A percentile compares a stretch with the other conserved stretches of the same genome.
These are phyloP conservation scores for Phytophthora nicotianae DNA, from an alignment of 352 stramenopile genomes.

Conservation along the genomic window DNA sequence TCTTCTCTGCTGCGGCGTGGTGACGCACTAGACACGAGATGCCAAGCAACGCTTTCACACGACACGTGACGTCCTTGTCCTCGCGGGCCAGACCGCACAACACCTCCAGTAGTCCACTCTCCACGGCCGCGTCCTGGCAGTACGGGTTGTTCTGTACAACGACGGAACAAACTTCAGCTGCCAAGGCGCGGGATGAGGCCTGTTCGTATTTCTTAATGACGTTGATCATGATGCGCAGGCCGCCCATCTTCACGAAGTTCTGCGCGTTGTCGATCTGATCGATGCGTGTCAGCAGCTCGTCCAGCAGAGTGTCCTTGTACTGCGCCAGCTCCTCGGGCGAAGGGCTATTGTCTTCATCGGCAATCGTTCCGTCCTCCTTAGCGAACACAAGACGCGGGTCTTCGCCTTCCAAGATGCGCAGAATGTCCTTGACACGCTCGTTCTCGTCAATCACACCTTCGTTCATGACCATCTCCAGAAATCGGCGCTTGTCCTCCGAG, in stretches of 20 bases:
- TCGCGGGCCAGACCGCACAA: constrained; percentile 62
- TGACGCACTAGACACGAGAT: constrained; percentile 87
- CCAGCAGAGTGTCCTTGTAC: constrained; percentile 83
- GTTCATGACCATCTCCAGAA: constrained; percentile 85
- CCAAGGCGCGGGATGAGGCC: constrained; percentile 60
- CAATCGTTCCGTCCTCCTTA: constrained; percentile 41
- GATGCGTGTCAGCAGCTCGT: constrained; percentile 85
- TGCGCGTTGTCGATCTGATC: constrained; percentile 90
- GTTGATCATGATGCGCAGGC: constrained; percentile 58
- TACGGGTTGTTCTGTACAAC: constrained; percentile 90
- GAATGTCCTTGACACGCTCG: constrained; percentile 83
- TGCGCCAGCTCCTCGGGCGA: constrained; percentile 70
- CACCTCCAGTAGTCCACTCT: constrained; percentile 66
- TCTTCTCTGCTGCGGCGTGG: constrained; percentile 60
- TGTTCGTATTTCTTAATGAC: constrained; percentile 66
- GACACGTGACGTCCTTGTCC: constrained; percentile 68
- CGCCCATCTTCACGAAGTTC: constrained; percentile 89
- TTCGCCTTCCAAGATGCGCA: constrained; percentile 83
- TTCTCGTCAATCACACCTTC: constrained; percentile 87
- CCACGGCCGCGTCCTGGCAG: constrained; percentile 74
- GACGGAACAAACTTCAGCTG: constrained; percentile 79
- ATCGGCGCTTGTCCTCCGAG: constrained; percentile 75
- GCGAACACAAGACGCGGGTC: constrained; percentile 75
- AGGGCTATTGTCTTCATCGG: constrained; percentile 42
- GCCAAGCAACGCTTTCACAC: constrained; percentile 78